phyloP scores from a whole-genome alignment of 305 asterid genomes.

The Plantago coronopus region DNA sequence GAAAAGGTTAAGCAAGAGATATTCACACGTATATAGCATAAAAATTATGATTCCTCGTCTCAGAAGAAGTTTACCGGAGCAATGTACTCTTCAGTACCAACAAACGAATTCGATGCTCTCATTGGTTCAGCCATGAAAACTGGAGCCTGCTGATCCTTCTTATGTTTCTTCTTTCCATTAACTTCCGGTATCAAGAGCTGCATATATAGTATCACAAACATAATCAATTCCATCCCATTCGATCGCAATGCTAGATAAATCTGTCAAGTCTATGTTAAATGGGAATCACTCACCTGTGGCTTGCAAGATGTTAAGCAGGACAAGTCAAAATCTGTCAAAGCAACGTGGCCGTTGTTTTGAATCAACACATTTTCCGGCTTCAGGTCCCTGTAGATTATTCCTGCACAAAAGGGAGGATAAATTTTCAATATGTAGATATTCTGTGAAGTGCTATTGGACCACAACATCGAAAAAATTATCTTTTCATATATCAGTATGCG shows the following conservation, averaged over 20 bases:
- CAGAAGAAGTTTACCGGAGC: slow-evolving; percentile 72
- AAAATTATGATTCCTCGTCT: not conserved
- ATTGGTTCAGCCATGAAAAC: slow-evolving; percentile 92
- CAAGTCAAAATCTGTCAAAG: slow-evolving; percentile 92
- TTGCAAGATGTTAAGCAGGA: slow-evolving; percentile 97
- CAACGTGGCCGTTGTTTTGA: slow-evolving; percentile 72
- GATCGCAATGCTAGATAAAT: too few species aligned
- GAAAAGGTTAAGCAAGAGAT: too few species aligned
- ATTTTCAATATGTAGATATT: not conserved
- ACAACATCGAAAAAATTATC: not conserved
- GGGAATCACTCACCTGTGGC: slow-evolving; percentile 62
- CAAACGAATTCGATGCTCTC: slow-evolving; percentile 95
- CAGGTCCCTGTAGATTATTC: slow-evolving; percentile 90
- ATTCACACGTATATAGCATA: too few species aligned
- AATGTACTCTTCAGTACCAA: slow-evolving; percentile 94
- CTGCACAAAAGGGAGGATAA: slow-evolving; percentile 35
- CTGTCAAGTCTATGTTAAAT: not conserved
- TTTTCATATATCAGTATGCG: not conserved
- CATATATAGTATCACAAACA: slow-evolving; percentile 1
- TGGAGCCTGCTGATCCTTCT: slow-evolving; percentile 60
- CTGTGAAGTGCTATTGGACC: too few species aligned
- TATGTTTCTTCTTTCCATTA: slow-evolving; percentile 63
- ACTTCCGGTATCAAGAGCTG: slow-evolving; percentile 84
- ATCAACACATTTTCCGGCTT: slow-evolving; percentile 90
- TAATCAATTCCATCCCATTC: too few species aligned